phyloP scores from a whole-genome alignment of 345 rosid species.

The Melaleuca quinquenervia region DNA sequence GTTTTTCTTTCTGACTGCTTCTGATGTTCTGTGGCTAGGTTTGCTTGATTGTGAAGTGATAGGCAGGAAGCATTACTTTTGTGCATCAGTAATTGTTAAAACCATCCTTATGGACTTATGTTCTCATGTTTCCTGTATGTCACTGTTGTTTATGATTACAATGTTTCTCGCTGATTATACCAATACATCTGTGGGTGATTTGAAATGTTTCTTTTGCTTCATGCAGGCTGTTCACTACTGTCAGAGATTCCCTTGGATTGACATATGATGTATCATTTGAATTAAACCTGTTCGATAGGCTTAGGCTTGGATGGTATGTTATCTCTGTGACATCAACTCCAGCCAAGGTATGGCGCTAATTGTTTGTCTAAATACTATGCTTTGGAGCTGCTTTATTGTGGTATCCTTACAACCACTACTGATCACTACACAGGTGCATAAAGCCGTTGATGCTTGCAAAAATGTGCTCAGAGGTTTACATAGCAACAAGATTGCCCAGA shows the following conservation, averaged over 20 bases:
- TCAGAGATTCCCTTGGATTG: constrained; percentile 95
- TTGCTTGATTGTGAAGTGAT: not conserved
- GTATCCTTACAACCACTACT: not conserved
- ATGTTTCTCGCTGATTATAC: not conserved
- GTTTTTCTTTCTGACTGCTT: not conserved
- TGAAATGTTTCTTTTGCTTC: not conserved
- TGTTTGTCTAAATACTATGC: not conserved
- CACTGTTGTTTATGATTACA: not conserved
- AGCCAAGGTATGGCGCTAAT: constrained; percentile 45
- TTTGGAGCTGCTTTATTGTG: not conserved
- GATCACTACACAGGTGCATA: constrained; percentile 53
- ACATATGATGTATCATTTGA: constrained; percentile 98
- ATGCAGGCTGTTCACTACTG: constrained; percentile 94
- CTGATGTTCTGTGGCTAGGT: not conserved
- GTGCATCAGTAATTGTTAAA: not conserved
- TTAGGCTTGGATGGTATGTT: constrained; percentile 98
- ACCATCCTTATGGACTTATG: not conserved
- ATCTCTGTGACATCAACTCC: constrained; percentile 98
- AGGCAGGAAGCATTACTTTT: not conserved
- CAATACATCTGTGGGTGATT: not conserved
- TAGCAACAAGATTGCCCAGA: constrained; percentile 64
- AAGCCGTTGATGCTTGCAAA: constrained; percentile 99
- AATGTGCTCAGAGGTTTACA: constrained; percentile 88
- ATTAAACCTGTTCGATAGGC: constrained; percentile 88
- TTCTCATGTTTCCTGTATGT: not conserved